A percentile compares a stretch with the other conserved stretches of the same genome.
Evolutionary conservation across 2,329 filamentous ascomycete species (phyloP).

Genomic region (Venturia pyrina): DNA sequence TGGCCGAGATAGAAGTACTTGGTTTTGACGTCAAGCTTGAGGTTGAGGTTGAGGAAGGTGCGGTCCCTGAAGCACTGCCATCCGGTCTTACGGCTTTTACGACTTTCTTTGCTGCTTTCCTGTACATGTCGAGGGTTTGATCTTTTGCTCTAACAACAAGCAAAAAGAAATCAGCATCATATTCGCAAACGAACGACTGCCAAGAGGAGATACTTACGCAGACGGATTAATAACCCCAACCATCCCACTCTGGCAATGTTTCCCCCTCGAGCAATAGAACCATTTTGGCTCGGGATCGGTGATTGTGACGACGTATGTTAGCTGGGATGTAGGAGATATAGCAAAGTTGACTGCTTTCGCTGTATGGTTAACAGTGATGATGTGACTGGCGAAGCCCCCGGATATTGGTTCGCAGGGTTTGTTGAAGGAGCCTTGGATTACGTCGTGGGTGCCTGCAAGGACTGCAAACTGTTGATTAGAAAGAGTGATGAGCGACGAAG

Average conservation of each 20-base stretch:
- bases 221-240: slow-evolving; percentile 67
- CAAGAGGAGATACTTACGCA: neutral
- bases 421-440: neutral
- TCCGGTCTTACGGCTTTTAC: neutral
- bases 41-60: neutral
- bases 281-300: slow-evolving; percentile 58
- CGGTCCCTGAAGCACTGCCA: neutral
- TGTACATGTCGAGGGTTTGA: neutral
- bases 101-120: neutral
- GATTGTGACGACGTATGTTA: neutral
- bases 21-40: neutral
- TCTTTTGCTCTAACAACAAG: neutral
- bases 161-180: too few relatives aligned
- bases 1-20: neutral
- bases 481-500: neutral
- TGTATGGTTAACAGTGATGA: neutral
- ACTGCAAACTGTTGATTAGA: neutral
- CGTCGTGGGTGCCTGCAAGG: neutral
- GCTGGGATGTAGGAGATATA: neutral
- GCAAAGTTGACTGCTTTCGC: neutral
- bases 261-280: slow-evolving; percentile 66
- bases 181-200: too few relatives aligned
- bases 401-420: neutral
- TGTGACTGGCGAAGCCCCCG: neutral
- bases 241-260: slow-evolving; percentile 69